Evolutionary conservation across 2,329 filamentous ascomycete species (phyloP).

Genomic region (Fusarium mexicanum): DNA sequence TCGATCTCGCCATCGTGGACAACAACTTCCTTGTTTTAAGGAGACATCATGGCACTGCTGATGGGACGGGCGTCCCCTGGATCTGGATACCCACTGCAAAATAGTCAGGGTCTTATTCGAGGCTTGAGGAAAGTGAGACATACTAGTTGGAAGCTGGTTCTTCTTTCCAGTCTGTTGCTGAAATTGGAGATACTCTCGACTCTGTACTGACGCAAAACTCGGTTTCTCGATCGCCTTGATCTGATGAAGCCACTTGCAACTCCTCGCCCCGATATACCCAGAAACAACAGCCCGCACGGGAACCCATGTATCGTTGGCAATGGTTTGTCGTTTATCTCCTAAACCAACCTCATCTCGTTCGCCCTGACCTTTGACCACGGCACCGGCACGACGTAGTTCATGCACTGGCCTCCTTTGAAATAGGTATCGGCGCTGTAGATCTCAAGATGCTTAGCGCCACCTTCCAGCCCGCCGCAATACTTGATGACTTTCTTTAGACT

Average conservation of each 20-base stretch:
- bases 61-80: conserved; percentile 80
- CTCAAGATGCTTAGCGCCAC: conserved; percentile 69
- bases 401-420: conserved; percentile 71
- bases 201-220: conserved; percentile 68
- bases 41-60: conserved; percentile 72
- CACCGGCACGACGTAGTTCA: conserved; percentile 75
- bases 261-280: conserved; percentile 73
- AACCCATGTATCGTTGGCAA: conserved; percentile 73
- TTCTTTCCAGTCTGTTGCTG: conserved; percentile 75
- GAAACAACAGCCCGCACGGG: conserved; percentile 69
- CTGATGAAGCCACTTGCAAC: conserved; percentile 70
- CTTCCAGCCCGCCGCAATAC: conserved; percentile 68
- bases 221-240: conserved; percentile 69
- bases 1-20: conserved; percentile 68
- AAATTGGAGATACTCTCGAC: conserved; percentile 74
- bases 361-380: conserved; percentile 73
- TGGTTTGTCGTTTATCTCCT: conserved; percentile 75
- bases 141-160: conserved; percentile 64
- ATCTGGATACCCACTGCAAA: conserved; percentile 64
- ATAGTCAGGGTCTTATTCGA: neutral
- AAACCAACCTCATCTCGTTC: conserved; percentile 73
- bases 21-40: conserved; percentile 66
- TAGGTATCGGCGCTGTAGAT: conserved; percentile 77
- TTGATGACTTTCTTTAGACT: conserved; percentile 76
- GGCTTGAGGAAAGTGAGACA: neutral